These are phyloP conservation scores for Eragrostis tef DNA, from an alignment of 202 grass and related monocot species.

Conservation along the genomic window DNA sequence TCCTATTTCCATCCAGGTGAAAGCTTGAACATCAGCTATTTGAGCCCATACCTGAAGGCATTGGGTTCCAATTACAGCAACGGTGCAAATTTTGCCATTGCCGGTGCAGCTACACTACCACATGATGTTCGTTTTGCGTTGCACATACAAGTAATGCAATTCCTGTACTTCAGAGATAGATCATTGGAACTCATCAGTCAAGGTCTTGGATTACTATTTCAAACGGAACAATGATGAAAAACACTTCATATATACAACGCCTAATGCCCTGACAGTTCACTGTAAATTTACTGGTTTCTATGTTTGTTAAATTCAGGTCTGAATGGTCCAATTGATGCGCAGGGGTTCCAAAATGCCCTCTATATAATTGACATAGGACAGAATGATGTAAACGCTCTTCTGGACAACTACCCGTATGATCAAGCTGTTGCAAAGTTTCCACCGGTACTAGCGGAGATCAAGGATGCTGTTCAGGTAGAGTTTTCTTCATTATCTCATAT, in stretches of 20 bases:
- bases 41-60: constrained; percentile 90
- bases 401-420: constrained; percentile 62
- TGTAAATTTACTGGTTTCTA: constrained; percentile 5
- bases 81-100: constrained; percentile 88
- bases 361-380: constrained; percentile 94
- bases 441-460: constrained; percentile 67
- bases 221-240: constrained; percentile 17
- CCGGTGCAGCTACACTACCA: constrained; percentile 68
- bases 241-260: not conserved
- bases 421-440: constrained; percentile 70
- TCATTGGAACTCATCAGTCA: constrained; percentile 76
- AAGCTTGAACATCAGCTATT: constrained; percentile 74
- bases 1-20: constrained; percentile 59
- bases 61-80: constrained; percentile 85
- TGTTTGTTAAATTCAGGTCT: constrained; percentile 39
- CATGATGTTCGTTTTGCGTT: constrained; percentile 61
- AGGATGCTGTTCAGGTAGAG: constrained; percentile 70
- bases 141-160: constrained; percentile 75
- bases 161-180: constrained; percentile 80
- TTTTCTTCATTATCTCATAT: not conserved
- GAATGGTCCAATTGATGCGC: constrained; percentile 49
- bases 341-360: constrained; percentile 73
- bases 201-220: constrained; percentile 40
- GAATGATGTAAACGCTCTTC: constrained; percentile 76
- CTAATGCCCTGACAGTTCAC: not conserved